Evolutionary conservation across 768 basidiomycete species (phyloP).

Genomic region (Pisolithus microcarpus): DNA sequence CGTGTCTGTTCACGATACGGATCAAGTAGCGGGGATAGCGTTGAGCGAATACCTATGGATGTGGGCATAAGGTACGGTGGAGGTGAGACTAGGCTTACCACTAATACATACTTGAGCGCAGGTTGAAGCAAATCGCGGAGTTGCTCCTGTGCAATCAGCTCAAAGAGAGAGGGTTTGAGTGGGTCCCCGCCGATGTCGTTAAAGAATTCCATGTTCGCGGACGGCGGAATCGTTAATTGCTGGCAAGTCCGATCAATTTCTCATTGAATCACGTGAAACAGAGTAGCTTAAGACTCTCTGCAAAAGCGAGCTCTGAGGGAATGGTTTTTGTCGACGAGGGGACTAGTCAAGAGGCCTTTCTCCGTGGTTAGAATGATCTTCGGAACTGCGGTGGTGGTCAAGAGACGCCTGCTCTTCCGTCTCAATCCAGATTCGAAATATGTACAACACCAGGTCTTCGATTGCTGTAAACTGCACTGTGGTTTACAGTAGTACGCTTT

Average conservation of each 20-base stretch:
- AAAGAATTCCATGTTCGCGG: slow-evolving; percentile 66
- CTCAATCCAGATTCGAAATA: no score
- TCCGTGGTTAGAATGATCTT: no score
- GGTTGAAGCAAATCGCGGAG: slow-evolving; percentile 88
- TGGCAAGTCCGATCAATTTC: background rate
- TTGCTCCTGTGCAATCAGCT: slow-evolving; percentile 90
- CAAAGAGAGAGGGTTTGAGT: slow-evolving; percentile 78
- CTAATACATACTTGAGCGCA: slow-evolving; percentile 88
- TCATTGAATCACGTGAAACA: slow-evolving; percentile 14
- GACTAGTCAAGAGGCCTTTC: no score
- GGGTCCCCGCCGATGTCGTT: slow-evolving; percentile 68
- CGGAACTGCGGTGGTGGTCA: no score
- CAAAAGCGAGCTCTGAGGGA: no score
- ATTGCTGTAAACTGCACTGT: no score
- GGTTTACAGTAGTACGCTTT: no score
- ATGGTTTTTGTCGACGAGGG: no score
- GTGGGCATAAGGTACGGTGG: background rate
- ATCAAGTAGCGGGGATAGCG: slow-evolving; percentile 89
- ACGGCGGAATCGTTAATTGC: background rate
- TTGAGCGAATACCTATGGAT: slow-evolving; percentile 84
- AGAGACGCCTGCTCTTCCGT: no score
- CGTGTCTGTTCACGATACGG: slow-evolving; percentile 87
- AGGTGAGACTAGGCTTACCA: slow-evolving; percentile 44
- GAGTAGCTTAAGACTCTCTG: no score
- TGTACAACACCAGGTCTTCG: no score